Evolutionary conservation across 345 rosid genomes (phyloP).

Genomic region (Eucalyptus marginata): DNA sequence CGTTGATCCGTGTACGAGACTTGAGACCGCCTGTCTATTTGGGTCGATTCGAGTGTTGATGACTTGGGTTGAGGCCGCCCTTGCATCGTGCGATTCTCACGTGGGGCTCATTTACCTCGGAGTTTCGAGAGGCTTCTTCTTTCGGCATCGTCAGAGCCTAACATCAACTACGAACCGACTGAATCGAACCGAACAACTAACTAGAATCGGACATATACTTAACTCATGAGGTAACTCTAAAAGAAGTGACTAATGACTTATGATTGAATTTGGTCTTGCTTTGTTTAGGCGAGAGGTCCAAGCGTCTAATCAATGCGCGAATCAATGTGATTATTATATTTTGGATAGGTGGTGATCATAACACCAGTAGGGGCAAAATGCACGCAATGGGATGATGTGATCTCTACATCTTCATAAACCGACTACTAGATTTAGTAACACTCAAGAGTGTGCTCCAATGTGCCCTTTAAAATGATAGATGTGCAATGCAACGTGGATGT

Average conservation of each 20-base stretch:
- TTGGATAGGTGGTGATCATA: background rate
- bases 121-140: background rate
- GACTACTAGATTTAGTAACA: background rate
- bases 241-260: fast-evolving
- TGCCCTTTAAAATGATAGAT: too few species aligned
- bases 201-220: fast-evolving
- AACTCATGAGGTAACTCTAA: background rate
- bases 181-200: fast-evolving
- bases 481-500: background rate
- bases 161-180: fast-evolving
- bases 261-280: background rate
- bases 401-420: background rate
- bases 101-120: fast-evolving
- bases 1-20: too few species aligned
- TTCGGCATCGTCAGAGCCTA: fast-evolving
- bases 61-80: background rate
- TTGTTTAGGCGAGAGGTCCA: background rate
- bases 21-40: background rate
- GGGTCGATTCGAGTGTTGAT: background rate
- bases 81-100: fast-evolving
- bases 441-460: background rate
- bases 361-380: background rate
- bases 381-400: background rate
- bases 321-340: background rate
- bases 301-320: background rate